Evolutionary conservation across 768 basidiomycete genomes (phyloP), one percentile per base, ranked within the genome.

Genomic region (Suillus paluster): DNA sequence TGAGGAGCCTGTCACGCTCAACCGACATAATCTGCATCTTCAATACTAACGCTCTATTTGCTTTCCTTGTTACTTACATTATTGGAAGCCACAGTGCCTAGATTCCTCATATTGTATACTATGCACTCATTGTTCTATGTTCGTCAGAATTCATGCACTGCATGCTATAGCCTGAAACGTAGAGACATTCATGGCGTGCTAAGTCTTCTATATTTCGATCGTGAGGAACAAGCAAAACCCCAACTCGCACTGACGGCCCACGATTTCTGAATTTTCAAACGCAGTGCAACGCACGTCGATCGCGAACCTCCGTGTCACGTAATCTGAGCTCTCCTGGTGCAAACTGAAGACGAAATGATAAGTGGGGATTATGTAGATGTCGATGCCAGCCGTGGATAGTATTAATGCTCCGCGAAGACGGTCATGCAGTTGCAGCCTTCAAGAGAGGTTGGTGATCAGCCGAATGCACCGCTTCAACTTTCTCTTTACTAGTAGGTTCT

Each of bases 101-200:
- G 42, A 55, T 55, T 55, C 54, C 25, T 25, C 59, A 60, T 33
- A 56, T 60, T 39, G 59, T 60, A 39, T 33, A 42, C 25, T 54
- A 57, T 41, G 59, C 59, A 38, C 17, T 41, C 59, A 33, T 58
- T 30, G 19, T 15, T n/a, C 12, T 33, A 54, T 46, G 19, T 54
- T 12, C 34, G 12, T n/a, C 30, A 12, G 8, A 50, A 54, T 34
- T 30, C 12, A 50, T 25, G 7, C n/a, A 49, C 25, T 33, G 11
- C 39, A 12, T 58, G 30, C 6, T 30, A 30, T 30, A 6, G 6
- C 30, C 30, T 30, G 30, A 30, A 30, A 30, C 30, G 6, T 30
- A 6, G 6, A 30, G 30, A 30, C 30, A 6, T 30, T 30, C 30
- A 30, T 30, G 30, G 30, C 30, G 30, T 30, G 3, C 30, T 30